Evolutionary conservation across 208 protist genomes (phyloP), one percentile per base, ranked within the genome.

Genomic region (Wallacemonas sp.): DNA sequence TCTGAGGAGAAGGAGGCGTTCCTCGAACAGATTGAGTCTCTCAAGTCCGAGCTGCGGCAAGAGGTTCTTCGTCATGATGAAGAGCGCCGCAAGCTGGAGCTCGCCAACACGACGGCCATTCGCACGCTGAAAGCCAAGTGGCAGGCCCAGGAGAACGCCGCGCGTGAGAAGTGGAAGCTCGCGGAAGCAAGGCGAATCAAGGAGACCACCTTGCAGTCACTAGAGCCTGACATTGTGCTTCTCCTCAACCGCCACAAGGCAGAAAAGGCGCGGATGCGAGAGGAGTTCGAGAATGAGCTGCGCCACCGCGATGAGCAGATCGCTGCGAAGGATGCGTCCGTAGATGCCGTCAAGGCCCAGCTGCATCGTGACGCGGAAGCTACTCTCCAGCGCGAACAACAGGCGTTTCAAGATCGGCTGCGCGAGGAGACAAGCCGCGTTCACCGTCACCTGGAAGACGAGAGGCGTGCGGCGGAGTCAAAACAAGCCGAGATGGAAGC

Each of bases 151-250:
- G 92, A 97, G 63, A 93, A 85, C 59, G 73, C 70, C 12, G 72
- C 64, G 29, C 74, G 92, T 1, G 89, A 94, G 48, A 86, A 88
- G 71, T 97, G 92, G 89, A 79, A 81, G 39, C 70, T 91, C 39
- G 78, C 77, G 1, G 89, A 97, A 79, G 87, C 87, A 17, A 94
- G 90, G 65, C 78, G 83, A 24, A 97, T 97, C 64, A 97, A 97
- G 69, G 83, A 92, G 59, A 89, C 76, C 24, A 94, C 92, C 24
- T 67, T 97, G 50, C 91, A 95, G 73, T 91, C 92, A 12, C 78
- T 97, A 10, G 87, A 97, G 72, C 92, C 92, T 6, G 92, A 97
- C 53, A 97, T 97, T 59, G 89, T 93, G 41, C 74, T 95, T 53
- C 75, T 97, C n/a, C 76, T 97, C 37, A 93, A 94, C 50, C 79